Evolutionary conservation across 1,284 basidiomycete genomes (phyloP).

Genomic region (Boletus hoseneyae): DNA sequence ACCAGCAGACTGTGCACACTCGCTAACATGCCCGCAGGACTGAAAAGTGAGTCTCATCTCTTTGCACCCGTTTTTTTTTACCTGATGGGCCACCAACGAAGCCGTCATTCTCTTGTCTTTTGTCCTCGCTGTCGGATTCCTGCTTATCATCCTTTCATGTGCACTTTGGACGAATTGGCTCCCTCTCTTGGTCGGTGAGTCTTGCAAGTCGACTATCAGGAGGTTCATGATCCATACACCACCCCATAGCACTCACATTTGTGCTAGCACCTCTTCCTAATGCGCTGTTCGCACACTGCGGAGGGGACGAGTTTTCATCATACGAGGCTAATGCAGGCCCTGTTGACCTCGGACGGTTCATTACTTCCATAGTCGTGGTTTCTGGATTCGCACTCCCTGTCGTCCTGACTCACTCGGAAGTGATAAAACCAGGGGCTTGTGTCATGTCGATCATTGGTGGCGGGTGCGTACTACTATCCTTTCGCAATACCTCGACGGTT

Average conservation of each 20-base stretch:
- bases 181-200: constrained; percentile 92
- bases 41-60: constrained; percentile 29
- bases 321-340: constrained; percentile 61
- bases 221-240: constrained; percentile 1
- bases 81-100: constrained; percentile 33
- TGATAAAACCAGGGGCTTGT: constrained; percentile 85
- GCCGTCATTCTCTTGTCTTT: constrained; percentile 95
- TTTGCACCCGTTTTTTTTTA: too few species aligned
- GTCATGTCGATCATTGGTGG: constrained; percentile 95
- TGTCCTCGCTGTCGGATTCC: constrained; percentile 93
- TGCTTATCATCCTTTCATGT: constrained; percentile 97
- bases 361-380: constrained; percentile 87
- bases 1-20: background rate
- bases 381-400: constrained; percentile 93
- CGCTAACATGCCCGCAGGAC: constrained; percentile 40
- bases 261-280: constrained; percentile 96
- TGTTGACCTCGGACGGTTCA: constrained; percentile 84
- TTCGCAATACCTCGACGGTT: background rate
- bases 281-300: constrained; percentile 82
- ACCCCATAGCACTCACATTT: constrained; percentile 79
- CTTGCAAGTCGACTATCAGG: background rate
- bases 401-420: constrained; percentile 86
- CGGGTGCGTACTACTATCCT: constrained; percentile 43
- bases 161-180: constrained; percentile 98
- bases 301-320: constrained; percentile 79